These are phyloP conservation scores for Capsicum rhomboideum DNA, from an alignment of 257 asterid species.

Conservation along the genomic window DNA sequence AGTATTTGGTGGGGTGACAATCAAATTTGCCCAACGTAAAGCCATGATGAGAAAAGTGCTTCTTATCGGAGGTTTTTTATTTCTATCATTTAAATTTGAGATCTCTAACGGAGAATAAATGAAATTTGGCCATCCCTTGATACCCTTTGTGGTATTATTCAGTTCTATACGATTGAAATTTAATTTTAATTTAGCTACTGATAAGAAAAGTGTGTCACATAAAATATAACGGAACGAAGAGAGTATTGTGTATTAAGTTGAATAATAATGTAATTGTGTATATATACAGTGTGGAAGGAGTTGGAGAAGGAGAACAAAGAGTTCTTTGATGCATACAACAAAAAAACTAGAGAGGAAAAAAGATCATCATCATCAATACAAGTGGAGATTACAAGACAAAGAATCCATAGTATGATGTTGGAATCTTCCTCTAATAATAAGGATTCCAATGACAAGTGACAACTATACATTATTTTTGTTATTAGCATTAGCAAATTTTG, in stretches of 20 bases:
- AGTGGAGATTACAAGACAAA: conserved; percentile 5
- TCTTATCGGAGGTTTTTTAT: background rate
- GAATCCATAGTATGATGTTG: background rate
- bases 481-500: background rate
- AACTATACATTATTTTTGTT: background rate
- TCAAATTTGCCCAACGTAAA: background rate
- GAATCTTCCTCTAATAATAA: background rate
- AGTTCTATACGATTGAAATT: background rate
- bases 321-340: conserved; percentile 25
- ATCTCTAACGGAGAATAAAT: background rate
- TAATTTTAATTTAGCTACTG: background rate
- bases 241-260: background rate
- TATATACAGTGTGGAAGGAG: conserved; percentile 71
- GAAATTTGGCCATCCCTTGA: background rate
- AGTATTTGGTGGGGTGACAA: background rate
- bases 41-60: background rate
- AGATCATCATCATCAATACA: background rate
- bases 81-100: background rate
- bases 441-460: background rate
- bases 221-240: too few relatives aligned
- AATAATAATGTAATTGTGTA: background rate
- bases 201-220: background rate
- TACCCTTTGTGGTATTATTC: background rate
- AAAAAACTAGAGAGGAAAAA: background rate
- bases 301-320: conserved; percentile 53